Evolutionary conservation across 2,329 filamentous ascomycete genomes (phyloP).

Genomic region (Diaporthe sp.): DNA sequence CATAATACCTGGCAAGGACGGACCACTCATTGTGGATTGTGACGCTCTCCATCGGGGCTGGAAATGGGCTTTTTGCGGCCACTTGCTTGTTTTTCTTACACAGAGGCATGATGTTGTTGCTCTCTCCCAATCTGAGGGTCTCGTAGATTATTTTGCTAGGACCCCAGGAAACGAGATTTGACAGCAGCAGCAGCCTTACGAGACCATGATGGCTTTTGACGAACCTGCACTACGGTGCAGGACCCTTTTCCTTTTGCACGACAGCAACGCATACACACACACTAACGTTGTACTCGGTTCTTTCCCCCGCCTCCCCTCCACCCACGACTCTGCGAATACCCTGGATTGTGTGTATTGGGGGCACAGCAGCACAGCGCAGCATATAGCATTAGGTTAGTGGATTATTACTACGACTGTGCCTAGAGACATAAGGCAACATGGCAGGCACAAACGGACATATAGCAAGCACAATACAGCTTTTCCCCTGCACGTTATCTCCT

Average conservation of each 20-base stretch:
- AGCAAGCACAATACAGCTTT: neutral
- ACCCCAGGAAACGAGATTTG: constrained; percentile 22
- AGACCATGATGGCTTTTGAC: constrained; percentile 23
- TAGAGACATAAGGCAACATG: neutral
- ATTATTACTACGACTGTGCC: neutral
- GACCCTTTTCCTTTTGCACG: neutral
- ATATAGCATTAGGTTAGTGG: constrained; percentile 3
- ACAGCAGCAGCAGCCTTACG: constrained; percentile 16
- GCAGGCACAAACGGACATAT: neutral
- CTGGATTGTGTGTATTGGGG: constrained; percentile 4
- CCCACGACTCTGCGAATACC: constrained; percentile 5
- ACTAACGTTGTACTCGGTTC: neutral
- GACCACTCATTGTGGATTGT: neutral
- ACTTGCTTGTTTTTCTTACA: neutral
- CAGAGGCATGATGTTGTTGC: constrained; percentile 3
- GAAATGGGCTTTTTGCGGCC: neutral
- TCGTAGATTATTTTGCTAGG: constrained; percentile 6
- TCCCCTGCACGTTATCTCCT: neutral
- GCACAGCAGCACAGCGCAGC: neutral
- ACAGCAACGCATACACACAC: neutral
- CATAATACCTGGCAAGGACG: constrained; percentile 21
- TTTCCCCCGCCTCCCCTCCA: neutral
- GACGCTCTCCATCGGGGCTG: neutral
- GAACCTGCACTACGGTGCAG: neutral
- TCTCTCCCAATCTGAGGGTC: neutral